phyloP scores from a whole-genome alignment of 2,329 filamentous ascomycete genomes.

The Aspergillus viridinutans region DNA sequence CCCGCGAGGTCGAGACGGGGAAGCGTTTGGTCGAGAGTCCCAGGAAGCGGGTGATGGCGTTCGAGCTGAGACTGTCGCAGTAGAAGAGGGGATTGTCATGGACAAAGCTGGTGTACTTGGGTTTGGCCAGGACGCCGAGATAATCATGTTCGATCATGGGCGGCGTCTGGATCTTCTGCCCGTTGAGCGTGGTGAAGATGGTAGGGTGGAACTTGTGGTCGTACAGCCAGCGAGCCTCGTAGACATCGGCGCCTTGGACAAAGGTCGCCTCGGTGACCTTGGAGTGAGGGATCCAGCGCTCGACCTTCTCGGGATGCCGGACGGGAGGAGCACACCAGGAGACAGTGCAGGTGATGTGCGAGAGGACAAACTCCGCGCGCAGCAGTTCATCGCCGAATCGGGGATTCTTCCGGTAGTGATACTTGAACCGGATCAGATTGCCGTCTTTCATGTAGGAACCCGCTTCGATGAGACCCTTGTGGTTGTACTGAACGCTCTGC shows the following conservation, averaged over 20 bases:
- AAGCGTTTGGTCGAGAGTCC: slow-evolving; percentile 34
- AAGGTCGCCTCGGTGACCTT: slow-evolving; percentile 54
- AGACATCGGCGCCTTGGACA: slow-evolving; percentile 50
- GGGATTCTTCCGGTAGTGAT: slow-evolving; percentile 52
- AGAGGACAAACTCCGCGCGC: slow-evolving; percentile 51
- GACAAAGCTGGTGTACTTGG: slow-evolving; percentile 40
- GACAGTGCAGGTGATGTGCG: slow-evolving; percentile 52
- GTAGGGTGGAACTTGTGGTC: slow-evolving; percentile 49
- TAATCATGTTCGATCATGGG: slow-evolving; percentile 51
- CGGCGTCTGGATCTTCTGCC: slow-evolving; percentile 48
- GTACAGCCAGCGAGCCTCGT: slow-evolving; percentile 48
- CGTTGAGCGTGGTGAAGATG: slow-evolving; percentile 48
- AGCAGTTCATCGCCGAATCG: slow-evolving; percentile 54
- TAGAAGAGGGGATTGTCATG: slow-evolving; percentile 51
- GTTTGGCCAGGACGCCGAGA: slow-evolving; percentile 42
- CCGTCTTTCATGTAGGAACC: slow-evolving; percentile 52
- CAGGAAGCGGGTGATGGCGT: slow-evolving; percentile 28
- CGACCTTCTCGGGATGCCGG: slow-evolving; percentile 48
- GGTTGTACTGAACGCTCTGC: slow-evolving; percentile 50
- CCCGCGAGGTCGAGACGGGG: slow-evolving; percentile 44
- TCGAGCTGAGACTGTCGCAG: slow-evolving; percentile 39
- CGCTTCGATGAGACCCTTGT: slow-evolving; percentile 49
- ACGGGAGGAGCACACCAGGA: slow-evolving; percentile 52
- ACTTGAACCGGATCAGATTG: slow-evolving; percentile 52
- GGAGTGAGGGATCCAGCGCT: slow-evolving; percentile 54